Evolutionary conservation across 352 stramenopile genomes (phyloP).

Genomic region (Phytophthora multivora): DNA sequence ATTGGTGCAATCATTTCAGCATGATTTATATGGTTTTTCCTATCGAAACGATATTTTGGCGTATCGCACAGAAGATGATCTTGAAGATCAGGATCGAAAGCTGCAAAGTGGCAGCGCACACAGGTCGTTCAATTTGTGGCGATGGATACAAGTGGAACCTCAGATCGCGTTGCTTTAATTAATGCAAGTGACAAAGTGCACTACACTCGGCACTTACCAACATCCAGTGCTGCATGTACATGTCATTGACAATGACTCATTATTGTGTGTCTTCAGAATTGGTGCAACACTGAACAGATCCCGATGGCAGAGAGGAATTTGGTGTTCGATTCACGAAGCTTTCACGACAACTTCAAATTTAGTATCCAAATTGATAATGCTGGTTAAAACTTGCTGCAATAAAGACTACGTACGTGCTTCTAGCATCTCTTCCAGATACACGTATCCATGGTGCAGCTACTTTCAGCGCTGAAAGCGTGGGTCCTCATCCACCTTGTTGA

Average conservation of each 20-base stretch:
- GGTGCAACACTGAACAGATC: too few species aligned
- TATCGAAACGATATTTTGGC: background rate
- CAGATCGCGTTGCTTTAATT: too few species aligned
- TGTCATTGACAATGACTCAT: too few species aligned
- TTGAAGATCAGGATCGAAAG: background rate
- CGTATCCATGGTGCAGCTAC: slow-evolving; percentile 6
- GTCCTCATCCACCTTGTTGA: slow-evolving; percentile 69
- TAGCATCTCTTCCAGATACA: background rate
- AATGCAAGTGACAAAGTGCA: too few species aligned
- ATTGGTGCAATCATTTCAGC: slow-evolving; percentile 1
- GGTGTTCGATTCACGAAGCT: background rate
- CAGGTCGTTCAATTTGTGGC: too few species aligned
- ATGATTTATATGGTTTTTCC: background rate
- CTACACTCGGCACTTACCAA: too few species aligned
- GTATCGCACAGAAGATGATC: background rate
- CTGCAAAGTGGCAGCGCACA: too few species aligned
- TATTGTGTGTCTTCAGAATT: too few species aligned
- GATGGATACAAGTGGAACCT: slow-evolving; percentile 8
- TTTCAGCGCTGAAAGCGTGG: slow-evolving; percentile 34
- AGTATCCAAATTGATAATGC: too few species aligned
- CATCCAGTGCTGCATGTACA: too few species aligned
- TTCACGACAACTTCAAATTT: background rate
- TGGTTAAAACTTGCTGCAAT: background rate
- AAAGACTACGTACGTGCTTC: too few species aligned
- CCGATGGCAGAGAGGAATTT: too few species aligned